Evolutionary conservation across 164 flowering plant species (phyloP).

Genomic region (Santalum album): DNA sequence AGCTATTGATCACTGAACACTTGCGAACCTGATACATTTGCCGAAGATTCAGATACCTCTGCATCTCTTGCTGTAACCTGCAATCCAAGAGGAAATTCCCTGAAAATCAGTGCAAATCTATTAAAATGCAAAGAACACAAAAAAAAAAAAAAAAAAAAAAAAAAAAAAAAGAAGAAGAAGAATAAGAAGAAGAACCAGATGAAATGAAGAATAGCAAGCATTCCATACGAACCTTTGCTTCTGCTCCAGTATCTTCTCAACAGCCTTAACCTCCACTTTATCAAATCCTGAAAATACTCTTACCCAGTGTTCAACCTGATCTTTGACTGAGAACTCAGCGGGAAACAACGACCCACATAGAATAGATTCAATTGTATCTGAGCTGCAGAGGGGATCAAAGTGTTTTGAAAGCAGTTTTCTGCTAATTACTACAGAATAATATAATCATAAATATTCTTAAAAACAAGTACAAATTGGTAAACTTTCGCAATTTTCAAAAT

Average conservation of each 20-base stretch:
- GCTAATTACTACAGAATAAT: not conserved
- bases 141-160: too few species aligned
- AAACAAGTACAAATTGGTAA: too few species aligned
- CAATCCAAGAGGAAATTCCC: constrained; percentile 39
- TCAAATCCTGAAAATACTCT: constrained; percentile 61
- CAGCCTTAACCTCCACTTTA: constrained; percentile 85
- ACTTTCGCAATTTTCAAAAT: too few species aligned
- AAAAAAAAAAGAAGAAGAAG: too few species aligned
- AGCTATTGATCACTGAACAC: not conserved
- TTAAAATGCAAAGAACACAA: constrained; percentile 19
- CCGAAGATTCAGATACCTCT: constrained; percentile 72
- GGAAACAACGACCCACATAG: constrained; percentile 64
- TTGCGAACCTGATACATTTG: constrained; percentile 65
- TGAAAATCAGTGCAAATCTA: constrained; percentile 31
- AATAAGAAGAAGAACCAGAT: not conserved
- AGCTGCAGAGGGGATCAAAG: constrained; percentile 44
- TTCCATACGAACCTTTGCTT: constrained; percentile 79
- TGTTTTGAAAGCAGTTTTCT: not conserved
- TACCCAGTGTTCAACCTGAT: constrained; percentile 67
- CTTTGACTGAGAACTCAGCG: constrained; percentile 44
- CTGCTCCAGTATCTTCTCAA: constrained; percentile 86
- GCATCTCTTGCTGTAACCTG: constrained; percentile 98
- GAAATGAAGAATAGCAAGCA: not conserved
- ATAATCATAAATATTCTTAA: too few species aligned
- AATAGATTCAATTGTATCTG: constrained; percentile 68